phyloP scores from a whole-genome alignment of 106 monocot genomes.

The Acorus calamus region DNA sequence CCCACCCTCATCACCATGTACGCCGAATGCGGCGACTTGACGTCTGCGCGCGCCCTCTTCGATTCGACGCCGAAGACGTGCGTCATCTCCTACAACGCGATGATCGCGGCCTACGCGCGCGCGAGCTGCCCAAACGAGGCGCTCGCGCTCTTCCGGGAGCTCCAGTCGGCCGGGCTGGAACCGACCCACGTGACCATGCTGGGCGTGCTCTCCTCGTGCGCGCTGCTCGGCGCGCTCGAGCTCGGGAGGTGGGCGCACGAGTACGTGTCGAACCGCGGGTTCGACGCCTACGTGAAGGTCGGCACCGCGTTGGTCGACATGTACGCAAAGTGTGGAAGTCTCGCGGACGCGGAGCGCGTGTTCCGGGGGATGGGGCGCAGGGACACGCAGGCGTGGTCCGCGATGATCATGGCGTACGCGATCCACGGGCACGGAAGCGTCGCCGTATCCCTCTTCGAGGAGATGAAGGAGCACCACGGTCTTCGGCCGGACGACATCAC shows the following conservation, averaged over 20 bases:
- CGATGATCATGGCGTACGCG: slow-evolving; percentile 66
- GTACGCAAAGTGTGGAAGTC: slow-evolving; percentile 81
- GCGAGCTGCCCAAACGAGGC: slow-evolving; percentile 45
- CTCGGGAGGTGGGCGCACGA: slow-evolving; percentile 67
- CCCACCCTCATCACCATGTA: slow-evolving; percentile 78
- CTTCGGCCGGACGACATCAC: slow-evolving; percentile 58
- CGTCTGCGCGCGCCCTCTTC: slow-evolving; percentile 35
- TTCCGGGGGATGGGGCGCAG: slow-evolving; percentile 38
- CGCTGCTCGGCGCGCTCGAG: slow-evolving; percentile 49
- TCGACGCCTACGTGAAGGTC: slow-evolving; percentile 37
- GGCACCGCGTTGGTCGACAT: slow-evolving; percentile 64
- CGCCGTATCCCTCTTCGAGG: slow-evolving; percentile 33
- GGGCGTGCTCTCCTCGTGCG: slow-evolving; percentile 45
- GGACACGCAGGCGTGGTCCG: slow-evolving; percentile 73
- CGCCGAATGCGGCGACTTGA: slow-evolving; percentile 44
- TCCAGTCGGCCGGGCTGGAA: slow-evolving; percentile 33
- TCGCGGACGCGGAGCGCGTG: slow-evolving; percentile 45
- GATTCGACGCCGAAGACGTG: slow-evolving; percentile 15
- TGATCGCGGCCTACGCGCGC: slow-evolving; percentile 45
- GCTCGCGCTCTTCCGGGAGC: slow-evolving; percentile 42
- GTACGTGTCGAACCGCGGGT: slow-evolving; percentile 34
- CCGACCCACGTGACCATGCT: slow-evolving; percentile 61
- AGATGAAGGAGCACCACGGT: slow-evolving; percentile 26
- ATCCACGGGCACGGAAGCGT: slow-evolving; percentile 51
- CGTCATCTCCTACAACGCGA: slow-evolving; percentile 51